Evolutionary conservation across 805 yeast genomes (phyloP).

Genomic region (Saccharomycopsis selenospora): DNA sequence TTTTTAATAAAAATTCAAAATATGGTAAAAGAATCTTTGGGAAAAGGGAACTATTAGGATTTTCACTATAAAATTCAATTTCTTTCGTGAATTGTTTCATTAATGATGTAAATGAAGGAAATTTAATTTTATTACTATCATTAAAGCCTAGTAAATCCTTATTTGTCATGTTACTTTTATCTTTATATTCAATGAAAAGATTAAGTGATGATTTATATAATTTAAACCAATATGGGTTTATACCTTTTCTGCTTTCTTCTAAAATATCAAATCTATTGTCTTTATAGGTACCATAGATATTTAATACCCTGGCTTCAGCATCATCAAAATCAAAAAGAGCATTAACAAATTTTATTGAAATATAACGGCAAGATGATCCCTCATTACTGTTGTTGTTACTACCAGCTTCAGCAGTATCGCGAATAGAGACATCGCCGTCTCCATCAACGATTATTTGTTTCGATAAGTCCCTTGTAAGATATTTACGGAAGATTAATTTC

Average conservation of each 20-base stretch:
- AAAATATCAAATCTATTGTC: slow-evolving; percentile 61
- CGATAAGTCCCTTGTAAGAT: slow-evolving; percentile 10
- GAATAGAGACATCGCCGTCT: slow-evolving; percentile 10
- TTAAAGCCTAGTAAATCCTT: slow-evolving; percentile 37
- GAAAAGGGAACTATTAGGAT: slow-evolving; percentile 26
- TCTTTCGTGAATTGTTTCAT: slow-evolving; percentile 29
- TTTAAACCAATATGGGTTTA: slow-evolving; percentile 77
- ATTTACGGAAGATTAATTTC: slow-evolving; percentile 13
- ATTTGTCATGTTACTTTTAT: slow-evolving; percentile 36
- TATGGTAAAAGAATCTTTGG: slow-evolving; percentile 33
- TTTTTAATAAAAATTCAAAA: slow-evolving; percentile 46
- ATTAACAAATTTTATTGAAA: slow-evolving; percentile 59
- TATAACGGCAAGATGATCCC: slow-evolving; percentile 48
- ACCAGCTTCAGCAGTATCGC: slow-evolving; percentile 12
- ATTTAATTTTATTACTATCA: slow-evolving; percentile 30
- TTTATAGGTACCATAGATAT: slow-evolving; percentile 54
- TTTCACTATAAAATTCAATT: slow-evolving; percentile 23
- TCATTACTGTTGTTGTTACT: slow-evolving; percentile 26
- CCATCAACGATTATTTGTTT: slow-evolving; percentile 25
- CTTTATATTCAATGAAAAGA: slow-evolving; percentile 7
- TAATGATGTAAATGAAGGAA: slow-evolving; percentile 49
- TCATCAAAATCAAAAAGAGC: slow-evolving; percentile 60
- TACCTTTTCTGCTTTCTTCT: slow-evolving; percentile 74
- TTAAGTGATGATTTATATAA: slow-evolving; percentile 37
- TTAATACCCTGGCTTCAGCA: slow-evolving; percentile 56